Evolutionary conservation across 768 basidiomycete genomes (phyloP), one percentile per base, ranked within the genome.

Genomic region (Calvatia gigantea): DNA sequence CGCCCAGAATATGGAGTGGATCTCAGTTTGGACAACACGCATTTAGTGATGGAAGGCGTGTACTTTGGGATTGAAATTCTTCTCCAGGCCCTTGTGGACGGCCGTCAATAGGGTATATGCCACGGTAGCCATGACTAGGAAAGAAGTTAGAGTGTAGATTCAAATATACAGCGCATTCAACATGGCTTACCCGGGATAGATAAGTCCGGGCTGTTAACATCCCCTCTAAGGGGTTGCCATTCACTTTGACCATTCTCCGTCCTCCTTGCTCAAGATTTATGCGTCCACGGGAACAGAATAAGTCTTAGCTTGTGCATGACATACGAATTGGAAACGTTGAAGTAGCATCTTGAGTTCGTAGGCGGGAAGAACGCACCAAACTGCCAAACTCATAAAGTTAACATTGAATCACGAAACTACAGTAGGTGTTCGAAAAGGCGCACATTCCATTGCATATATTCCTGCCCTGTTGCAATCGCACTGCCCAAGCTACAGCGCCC

Each of bases 301-400:
- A 98, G 75, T 12, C 82, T 81, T 5, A 99, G 73, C 67, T 98
- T 99, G 62, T 80, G 80, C 39, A 98, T 85, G 53, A 98, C 97
- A 68, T 99, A 99, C 0, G 86, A 87, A 66, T 98, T 98, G 12
- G 91, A 93, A 8, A 99, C 97, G 69, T 97, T 93, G 73, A 98
- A 98, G 63, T 91, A 86, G 65, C 92, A 87, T 67, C 96, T 94
- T 51, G 97, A 76, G 41, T 86, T 76, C 9, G 83, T 77, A 29
- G 87, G 71, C 2, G 92, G 94, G 55, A 96, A 80, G 57, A 89
- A 77, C 12, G 86, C 82, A 21, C 87, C 89, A 61, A 95, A 87
- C 93, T 96, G 62, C 19, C 21, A 12, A 42, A 21, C 2, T 54
- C 49, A 55, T n/a, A n/a, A n/a, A n/a, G n/a, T n/a, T n/a, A n/a